Evolutionary conservation across 371 early-diverging fungal genomes (phyloP), one percentile per base, ranked within the genome.

Genomic region (Dipsacomyces acuminosporus): DNA sequence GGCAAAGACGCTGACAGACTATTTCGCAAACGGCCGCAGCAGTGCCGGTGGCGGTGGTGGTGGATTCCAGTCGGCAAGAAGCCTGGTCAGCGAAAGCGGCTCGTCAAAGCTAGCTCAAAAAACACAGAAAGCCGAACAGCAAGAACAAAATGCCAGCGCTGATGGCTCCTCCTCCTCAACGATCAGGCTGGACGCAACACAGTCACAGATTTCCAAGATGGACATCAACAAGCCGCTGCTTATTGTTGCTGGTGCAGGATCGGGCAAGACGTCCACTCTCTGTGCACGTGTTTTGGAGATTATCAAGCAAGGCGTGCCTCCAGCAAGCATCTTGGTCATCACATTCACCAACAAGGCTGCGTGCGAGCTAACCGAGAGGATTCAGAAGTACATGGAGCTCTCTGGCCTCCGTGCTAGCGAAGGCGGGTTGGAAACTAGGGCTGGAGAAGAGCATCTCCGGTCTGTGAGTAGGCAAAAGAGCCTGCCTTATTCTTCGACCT

Each of bases 271-370:
- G 15, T 48, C 80, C 58, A 82, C 82, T 66, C 58, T 61, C 23
- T 61, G 52, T 23, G 63, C 61, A n/a, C 72, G 64, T 1, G 66
- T 76, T 1, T 17, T 54, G 36, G 64, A 59, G 50, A 53, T 84
- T 8, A 24, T 76, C 8, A 54, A 65, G 25, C 66, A 64, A 18
- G 47, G 70, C 1, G 59, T 78, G 1, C 18, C 58, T 1, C 81
- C 83, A 3, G 17, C 35, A 5, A 19, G 55, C 7, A 73, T 83
- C 25, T 54, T 82, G 21, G 85, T 82, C 2, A 79, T 81, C 0
- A 83, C 85, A 1, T 84, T 84, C 56, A 83, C 85, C 2, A 83
- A 80, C 41, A 84, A 83, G 61, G 85, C 85, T 6, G 82, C 85
- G 0, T 71, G 66, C 14, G 85, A 84, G 60, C 76, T 84, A 74